Base-by-base conservation (phyloP, 1,139 yeast genomes). In the Pneumocystis jirovecii region DNA sequence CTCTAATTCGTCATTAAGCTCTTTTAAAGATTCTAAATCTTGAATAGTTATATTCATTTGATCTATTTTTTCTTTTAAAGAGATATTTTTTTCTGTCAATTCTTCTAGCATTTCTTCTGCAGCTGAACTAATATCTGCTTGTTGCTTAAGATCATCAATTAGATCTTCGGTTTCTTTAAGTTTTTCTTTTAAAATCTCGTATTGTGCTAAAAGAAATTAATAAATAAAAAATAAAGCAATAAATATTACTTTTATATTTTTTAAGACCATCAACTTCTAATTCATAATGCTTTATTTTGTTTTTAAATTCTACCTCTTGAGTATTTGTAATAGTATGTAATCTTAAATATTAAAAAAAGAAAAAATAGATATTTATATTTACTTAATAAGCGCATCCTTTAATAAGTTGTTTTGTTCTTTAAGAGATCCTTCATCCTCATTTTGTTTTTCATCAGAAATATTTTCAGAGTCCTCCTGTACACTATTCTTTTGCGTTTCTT, bases 1-100 rank as follows among this genome's bases (percentile, higher is more conserved):
- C 67, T 87, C 93, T n/a, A 88, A 76, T 68, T 85, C 85, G 65
- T 78, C 81, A 67, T 84, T 86, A 21, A 87, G 74, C 61, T 80
- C 83, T 67, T 82, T 83, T 31, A 87, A 73, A 65, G 84, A 85
- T 64, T 82, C 85, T 57, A 86, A 76, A 67, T 87, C 90, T 4
- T 77, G 77, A 1, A 86, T 76, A 0, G 78, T 75, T 12, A 45
- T 40, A 19, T 64, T 44, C 57, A 85, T 74, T 21, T 72, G 73
- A 1, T 71, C 71, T 19, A 83, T 76, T 64, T 80, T 76, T 31
- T 74, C 76, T 12, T 71, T 72, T 31, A 85, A 75, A 29, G 75
- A 79, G 17, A 81, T 76, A 69, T 86, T 87, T 68, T 85, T 81
- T 6, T 77, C 74, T 0, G 86, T 83, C 64, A 87, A 75, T 35